Percentiles rank a stretch among this genome's conserved stretches.
These are phyloP conservation scores for Eucalyptus polyanthemos DNA, from an alignment of 345 rosid species.

Conservation along the genomic window DNA sequence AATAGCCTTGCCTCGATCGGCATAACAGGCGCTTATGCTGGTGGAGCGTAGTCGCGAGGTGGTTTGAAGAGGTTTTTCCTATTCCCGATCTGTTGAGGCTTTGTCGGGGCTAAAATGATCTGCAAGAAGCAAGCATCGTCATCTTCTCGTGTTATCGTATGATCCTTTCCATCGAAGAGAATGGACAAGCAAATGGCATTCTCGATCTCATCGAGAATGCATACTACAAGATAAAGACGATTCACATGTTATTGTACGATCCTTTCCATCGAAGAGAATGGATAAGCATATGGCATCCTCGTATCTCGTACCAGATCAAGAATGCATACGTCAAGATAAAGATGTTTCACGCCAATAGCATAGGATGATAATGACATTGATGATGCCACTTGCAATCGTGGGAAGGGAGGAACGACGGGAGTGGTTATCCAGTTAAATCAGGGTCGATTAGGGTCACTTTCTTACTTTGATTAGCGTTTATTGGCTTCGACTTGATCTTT, in stretches of 20 bases:
- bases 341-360: background rate
- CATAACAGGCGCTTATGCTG: background rate
- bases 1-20: background rate
- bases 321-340: background rate
- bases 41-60: background rate
- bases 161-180: background rate
- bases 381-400: background rate
- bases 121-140: background rate
- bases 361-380: background rate
- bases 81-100: background rate
- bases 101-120: background rate
- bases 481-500: background rate
- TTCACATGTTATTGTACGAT: background rate
- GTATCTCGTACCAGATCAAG: background rate
- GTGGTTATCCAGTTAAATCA: background rate
- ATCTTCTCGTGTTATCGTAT: background rate
- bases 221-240: background rate
- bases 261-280: background rate
- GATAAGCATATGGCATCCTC: background rate
- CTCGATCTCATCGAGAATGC: background rate
- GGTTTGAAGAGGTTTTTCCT: background rate
- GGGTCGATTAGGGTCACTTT: background rate
- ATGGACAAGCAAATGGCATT: background rate
- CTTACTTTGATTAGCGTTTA: background rate
- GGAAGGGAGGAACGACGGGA: background rate